Percentiles rank a stretch among this genome's conserved stretches.
Conservation (phyloP, 768 basidiomycete species). For the Amanita phalloides region DNA sequence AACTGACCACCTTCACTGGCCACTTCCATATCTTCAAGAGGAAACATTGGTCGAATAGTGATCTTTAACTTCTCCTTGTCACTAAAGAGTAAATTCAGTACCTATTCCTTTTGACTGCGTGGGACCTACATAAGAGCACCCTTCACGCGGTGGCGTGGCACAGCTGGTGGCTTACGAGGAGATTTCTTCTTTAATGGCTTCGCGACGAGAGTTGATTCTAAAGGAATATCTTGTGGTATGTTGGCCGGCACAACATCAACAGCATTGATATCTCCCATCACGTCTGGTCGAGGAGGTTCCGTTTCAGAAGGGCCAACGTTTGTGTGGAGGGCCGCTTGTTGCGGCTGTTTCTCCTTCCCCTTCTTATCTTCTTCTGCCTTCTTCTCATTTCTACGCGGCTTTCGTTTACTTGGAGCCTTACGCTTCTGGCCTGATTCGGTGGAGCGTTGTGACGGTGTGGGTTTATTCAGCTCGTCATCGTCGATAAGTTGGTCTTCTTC, state of each 20-base stretch:
- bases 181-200: constrained; percentile 40
- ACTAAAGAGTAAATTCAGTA: constrained; percentile 9
- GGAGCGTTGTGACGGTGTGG: constrained; percentile 19
- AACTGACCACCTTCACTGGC: constrained; percentile 48
- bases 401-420: constrained; percentile 39
- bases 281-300: constrained; percentile 3
- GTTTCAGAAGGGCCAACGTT: constrained; percentile 19
- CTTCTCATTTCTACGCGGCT: constrained; percentile 43
- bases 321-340: constrained; percentile 25
- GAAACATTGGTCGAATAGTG: constrained; percentile 21
- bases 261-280: constrained; percentile 1
- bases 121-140: constrained; percentile 13
- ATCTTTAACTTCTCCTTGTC: constrained; percentile 18
- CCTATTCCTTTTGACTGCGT: constrained; percentile 1
- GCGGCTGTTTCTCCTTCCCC: constrained; percentile 29
- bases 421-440: constrained; percentile 33
- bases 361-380: constrained; percentile 36
- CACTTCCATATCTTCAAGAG: constrained; percentile 38
- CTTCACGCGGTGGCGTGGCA: constrained; percentile 26
- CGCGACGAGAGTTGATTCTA: constrained; percentile 1
- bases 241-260: background rate
- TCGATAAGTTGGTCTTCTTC: constrained; percentile 78
- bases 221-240: constrained; percentile 3
- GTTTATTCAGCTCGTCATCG: constrained; percentile 20
- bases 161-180: constrained; percentile 30